Percentiles rank a stretch among this genome's conserved stretches.
These are phyloP conservation scores for Leptographium lundbergii DNA, from an alignment of 2,329 filamentous ascomycete genomes.

Conservation along the genomic window DNA sequence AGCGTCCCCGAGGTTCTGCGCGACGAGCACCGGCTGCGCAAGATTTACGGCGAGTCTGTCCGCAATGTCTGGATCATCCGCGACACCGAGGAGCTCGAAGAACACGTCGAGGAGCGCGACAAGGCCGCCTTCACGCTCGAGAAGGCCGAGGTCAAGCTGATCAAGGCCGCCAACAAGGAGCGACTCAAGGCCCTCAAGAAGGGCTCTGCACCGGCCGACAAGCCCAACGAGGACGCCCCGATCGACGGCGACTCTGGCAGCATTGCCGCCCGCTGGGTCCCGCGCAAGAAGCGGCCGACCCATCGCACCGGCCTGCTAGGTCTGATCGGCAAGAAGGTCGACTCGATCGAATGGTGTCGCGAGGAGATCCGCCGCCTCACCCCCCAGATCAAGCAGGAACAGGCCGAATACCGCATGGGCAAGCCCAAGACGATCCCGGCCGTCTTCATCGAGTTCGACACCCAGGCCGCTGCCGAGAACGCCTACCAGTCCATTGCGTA, in stretches of 20 bases:
- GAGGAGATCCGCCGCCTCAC: slow-evolving; percentile 63
- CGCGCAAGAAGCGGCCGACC: slow-evolving; percentile 59
- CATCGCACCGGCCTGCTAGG: slow-evolving; percentile 58
- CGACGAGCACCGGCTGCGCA: slow-evolving; percentile 61
- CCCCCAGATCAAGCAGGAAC: slow-evolving; percentile 55
- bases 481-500: slow-evolving; percentile 81
- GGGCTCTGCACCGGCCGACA: slow-evolving; percentile 26
- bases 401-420: slow-evolving; percentile 52
- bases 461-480: slow-evolving; percentile 70
- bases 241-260: slow-evolving; percentile 53
- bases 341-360: slow-evolving; percentile 86
- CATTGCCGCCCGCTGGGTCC: slow-evolving; percentile 63
- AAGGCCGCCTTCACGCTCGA: slow-evolving; percentile 72
- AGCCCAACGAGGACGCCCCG: slow-evolving; percentile 26
- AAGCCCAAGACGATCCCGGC: slow-evolving; percentile 56
- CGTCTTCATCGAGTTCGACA: slow-evolving; percentile 83
- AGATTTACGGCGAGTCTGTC: slow-evolving; percentile 71
- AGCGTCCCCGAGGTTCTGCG: slow-evolving; percentile 71
- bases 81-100: slow-evolving; percentile 63
- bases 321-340: slow-evolving; percentile 74
- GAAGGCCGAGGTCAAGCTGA: slow-evolving; percentile 72
- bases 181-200: slow-evolving; percentile 58
- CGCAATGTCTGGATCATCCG: slow-evolving; percentile 75
- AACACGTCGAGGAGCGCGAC: slow-evolving; percentile 72
- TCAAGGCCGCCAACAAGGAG: slow-evolving; percentile 63